phyloP scores from a whole-genome alignment of 371 early-diverging fungal species.

The Mortierella sp. region DNA sequence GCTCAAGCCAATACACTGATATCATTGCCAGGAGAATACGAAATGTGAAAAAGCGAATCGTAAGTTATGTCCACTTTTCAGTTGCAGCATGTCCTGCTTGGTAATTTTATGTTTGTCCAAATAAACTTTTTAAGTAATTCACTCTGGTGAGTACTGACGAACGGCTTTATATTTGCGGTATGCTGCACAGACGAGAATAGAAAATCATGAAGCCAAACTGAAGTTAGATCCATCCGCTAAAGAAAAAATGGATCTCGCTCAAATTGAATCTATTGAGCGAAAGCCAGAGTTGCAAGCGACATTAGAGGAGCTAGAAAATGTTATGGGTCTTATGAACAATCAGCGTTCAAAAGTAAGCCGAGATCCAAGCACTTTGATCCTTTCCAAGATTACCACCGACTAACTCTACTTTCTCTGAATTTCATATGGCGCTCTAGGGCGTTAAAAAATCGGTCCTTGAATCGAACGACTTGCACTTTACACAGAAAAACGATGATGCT shows the following conservation, averaged over 20 bases:
- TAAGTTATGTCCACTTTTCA: neutral
- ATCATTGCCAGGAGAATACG: neutral
- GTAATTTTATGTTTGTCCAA: neutral
- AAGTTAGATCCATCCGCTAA: slow-evolving; percentile 5
- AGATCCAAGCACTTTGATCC: neutral
- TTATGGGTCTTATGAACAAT: slow-evolving; percentile 13
- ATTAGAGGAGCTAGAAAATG: slow-evolving; percentile 13
- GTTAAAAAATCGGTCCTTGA: neutral
- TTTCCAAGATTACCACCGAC: neutral
- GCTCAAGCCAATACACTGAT: neutral
- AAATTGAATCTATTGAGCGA: slow-evolving; percentile 8
- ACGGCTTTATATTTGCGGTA: neutral
- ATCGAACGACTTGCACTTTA: neutral
- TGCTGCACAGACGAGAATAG: slow-evolving; percentile 9
- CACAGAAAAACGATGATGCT: neutral
- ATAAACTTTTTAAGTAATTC: no score
- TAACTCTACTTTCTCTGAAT: neutral
- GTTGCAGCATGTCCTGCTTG: neutral
- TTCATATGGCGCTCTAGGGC: neutral
- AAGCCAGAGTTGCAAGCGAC: slow-evolving; percentile 10
- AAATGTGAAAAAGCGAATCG: neutral
- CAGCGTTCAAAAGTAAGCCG: neutral
- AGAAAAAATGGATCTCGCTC: slow-evolving; percentile 4
- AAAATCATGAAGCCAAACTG: slow-evolving; percentile 8
- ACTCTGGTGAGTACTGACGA: neutral